Evolutionary conservation across 1,284 basidiomycete genomes (phyloP), one percentile per base, ranked within the genome.

Genomic region (Mycena sp.): DNA sequence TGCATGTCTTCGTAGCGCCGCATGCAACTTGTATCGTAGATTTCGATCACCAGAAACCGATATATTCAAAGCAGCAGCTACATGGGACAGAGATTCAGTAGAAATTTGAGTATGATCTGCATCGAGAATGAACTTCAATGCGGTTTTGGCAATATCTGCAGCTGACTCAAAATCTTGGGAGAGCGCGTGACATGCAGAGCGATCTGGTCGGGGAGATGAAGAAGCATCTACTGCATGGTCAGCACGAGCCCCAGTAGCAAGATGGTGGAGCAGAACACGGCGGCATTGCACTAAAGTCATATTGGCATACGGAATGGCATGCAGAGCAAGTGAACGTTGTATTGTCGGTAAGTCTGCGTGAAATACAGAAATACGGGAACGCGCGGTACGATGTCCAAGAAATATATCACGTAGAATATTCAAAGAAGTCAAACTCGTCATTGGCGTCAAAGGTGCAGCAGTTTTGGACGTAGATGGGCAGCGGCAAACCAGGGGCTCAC

Each of bases 31-130:
- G 26, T 17, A 53, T 12, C 37, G 46, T 16, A 29, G 12, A n/a
- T 28, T 48, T 19, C 46, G 46, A 32, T 26, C 28, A 29, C 46
- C 46, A 32, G 46, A 48, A 28, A 48, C 29, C 21, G 38, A 16
- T 4, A 54, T 21, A 30, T 43, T 30, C 5, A 54, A 12, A 3
- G 38, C 52, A 6, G 38, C 52, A 19, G 52, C 52, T 28, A 54
- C 40, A 29, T 54, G 52, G 9, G 25, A 43, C 4, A 54, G 38
- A 54, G n/a, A n/a, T 21, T 54, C 52, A 30, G 52, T 54, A 10
- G 52, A 43, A 3, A 54, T 29, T 21, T 54, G 52, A 19, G 41
- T 54, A 19, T 28, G 6, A 19, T 41, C 26, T 6, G 52, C 52
- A 21, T 40, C 35, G 14, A 54, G 40, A 28, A 54, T 54, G 3